phyloP scores from a whole-genome alignment of 83 land plant genomes.

The Diphasiastrum complanatum region DNA sequence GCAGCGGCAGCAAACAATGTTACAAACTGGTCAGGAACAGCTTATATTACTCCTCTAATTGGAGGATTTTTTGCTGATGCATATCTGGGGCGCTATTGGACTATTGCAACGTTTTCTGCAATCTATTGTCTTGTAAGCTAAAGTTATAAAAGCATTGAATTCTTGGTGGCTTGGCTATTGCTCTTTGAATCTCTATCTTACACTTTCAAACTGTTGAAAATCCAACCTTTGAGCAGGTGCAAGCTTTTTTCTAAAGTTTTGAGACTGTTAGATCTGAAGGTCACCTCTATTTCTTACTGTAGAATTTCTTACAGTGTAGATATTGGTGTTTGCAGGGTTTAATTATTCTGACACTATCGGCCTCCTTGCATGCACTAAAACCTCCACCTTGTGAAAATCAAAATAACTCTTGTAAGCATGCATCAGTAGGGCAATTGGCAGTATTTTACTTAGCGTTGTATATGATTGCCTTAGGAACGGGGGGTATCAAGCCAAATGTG shows the following conservation, averaged over 20 bases:
- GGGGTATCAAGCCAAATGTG: slow-evolving; percentile 12
- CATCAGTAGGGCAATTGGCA: slow-evolving; percentile 8
- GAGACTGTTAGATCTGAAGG: neutral
- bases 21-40: slow-evolving; percentile 21
- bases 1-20: slow-evolving; percentile 21
- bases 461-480: slow-evolving; percentile 17
- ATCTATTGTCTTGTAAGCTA: slow-evolving; percentile 8
- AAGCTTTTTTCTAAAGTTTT: no score
- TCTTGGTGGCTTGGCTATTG: neutral
- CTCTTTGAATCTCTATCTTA: neutral
- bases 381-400: slow-evolving; percentile 13
- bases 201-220: neutral
- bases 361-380: slow-evolving; percentile 2
- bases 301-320: neutral
- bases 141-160: neutral
- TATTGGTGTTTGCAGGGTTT: slow-evolving; percentile 15
- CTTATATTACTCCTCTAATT: slow-evolving; percentile 20
- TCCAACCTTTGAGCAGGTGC: no score
- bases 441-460: slow-evolving; percentile 22
- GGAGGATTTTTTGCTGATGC: slow-evolving; percentile 26
- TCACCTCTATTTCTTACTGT: neutral
- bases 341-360: slow-evolving; percentile 12
- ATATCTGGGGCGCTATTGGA: slow-evolving; percentile 24
- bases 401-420: slow-evolving; percentile 4
- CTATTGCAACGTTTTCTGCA: neutral